Evolutionary conservation across 768 basidiomycete species (phyloP).

Genomic region (Russula olivacea): DNA sequence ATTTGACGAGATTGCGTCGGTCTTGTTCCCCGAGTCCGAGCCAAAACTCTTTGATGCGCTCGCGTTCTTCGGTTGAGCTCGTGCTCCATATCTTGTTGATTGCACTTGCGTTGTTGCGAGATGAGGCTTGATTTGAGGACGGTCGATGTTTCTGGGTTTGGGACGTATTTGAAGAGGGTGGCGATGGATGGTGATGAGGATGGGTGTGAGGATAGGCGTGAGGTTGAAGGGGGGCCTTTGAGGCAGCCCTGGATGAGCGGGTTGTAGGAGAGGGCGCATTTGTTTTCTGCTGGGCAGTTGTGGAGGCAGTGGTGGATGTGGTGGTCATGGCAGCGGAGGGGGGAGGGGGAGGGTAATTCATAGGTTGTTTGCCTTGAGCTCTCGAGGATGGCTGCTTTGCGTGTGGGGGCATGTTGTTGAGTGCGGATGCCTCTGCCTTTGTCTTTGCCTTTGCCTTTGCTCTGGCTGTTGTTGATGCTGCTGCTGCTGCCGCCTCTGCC

Average conservation of each 20-base stretch:
- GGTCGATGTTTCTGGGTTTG: constrained; percentile 36
- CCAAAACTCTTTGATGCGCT: constrained; percentile 98
- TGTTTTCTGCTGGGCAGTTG: constrained; percentile 18
- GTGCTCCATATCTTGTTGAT: constrained; percentile 93
- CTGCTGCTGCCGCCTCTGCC: constrained; percentile 21
- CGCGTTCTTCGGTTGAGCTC: constrained; percentile 85
- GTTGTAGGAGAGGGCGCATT: constrained; percentile 32
- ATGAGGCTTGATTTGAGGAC: constrained; percentile 28
- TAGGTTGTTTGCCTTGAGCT: constrained; percentile 88
- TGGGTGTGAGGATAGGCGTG: constrained; percentile 48
- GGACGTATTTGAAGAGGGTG: constrained; percentile 39
- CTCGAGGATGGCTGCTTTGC: constrained; percentile 48
- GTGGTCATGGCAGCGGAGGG: constrained; percentile 34
- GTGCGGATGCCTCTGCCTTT: constrained; percentile 17
- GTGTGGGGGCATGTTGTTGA: constrained; percentile 27
- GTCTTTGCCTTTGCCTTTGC: not conserved
- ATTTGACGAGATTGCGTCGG: constrained; percentile 85
- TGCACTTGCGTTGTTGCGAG: constrained; percentile 20
- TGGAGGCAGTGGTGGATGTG: constrained; percentile 26
- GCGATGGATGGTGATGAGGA: constrained; percentile 51
- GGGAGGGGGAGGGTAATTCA: constrained; percentile 52
- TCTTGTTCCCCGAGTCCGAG: constrained; percentile 88
- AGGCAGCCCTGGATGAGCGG: constrained; percentile 36
- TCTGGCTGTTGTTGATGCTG: not conserved
- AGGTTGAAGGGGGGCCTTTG: constrained; percentile 51